Conservation (phyloP, 1,284 basidiomycete species). For the Moesziomyces globuligerus region DNA sequence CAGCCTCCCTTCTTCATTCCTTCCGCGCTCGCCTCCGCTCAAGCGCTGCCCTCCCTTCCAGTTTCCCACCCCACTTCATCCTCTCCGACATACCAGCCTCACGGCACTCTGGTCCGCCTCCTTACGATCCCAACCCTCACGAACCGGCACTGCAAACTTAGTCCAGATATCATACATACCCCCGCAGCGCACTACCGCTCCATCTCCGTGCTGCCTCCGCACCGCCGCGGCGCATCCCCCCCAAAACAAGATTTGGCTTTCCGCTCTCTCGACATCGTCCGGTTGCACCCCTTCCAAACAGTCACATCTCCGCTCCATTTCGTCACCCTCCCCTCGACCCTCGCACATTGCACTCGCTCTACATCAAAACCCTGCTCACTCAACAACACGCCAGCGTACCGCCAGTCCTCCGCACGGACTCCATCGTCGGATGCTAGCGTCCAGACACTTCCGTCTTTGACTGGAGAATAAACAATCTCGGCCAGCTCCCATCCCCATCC, state of each 20-base stretch:
- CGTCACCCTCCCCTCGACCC: conserved; percentile 8
- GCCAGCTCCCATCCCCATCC: not conserved
- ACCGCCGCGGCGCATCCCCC: not conserved
- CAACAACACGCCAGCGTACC: no score
- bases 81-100: no score
- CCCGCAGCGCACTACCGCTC: conserved; percentile 14
- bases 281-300: conserved; percentile 23
- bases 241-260: conserved; percentile 26
- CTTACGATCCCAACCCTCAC: no score
- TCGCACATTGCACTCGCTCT: conserved; percentile 4
- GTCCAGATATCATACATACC: conserved; percentile 16
- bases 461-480: not conserved
- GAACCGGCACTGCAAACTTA: no score
- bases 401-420: not conserved
- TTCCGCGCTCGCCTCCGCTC: no score
- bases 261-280: conserved; percentile 2
- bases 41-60: no score
- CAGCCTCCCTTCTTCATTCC: no score
- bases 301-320: conserved; percentile 20
- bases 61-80: no score
- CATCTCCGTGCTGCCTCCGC: conserved; percentile 13
- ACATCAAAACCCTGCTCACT: conserved; percentile 16
- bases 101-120: no score
- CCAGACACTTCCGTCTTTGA: not conserved
- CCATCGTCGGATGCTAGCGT: conserved; percentile 2